These are phyloP conservation scores for Creolimax fragrantissima DNA, from an alignment of 78 protist species.

Conservation along the genomic window DNA sequence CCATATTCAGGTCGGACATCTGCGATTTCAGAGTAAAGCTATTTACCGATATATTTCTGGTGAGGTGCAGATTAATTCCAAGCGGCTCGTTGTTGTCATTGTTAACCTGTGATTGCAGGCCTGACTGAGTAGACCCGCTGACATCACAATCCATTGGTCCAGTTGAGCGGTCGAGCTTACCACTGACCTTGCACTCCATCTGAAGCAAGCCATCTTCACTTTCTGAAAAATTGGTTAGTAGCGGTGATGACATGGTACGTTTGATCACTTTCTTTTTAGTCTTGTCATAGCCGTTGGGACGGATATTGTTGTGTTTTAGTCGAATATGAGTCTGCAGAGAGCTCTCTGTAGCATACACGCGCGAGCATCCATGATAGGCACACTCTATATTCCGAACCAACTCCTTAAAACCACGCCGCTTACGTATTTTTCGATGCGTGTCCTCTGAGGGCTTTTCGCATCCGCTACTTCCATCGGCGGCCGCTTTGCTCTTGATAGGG, in stretches of 20 bases:
- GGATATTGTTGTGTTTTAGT: neutral
- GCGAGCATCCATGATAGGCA: neutral
- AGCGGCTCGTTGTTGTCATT: no score
- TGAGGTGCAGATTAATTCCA: no score
- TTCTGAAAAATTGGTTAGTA: no score
- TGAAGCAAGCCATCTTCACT: no score
- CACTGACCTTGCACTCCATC: no score
- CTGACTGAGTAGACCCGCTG: no score
- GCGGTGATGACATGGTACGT: neutral
- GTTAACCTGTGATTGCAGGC: no score
- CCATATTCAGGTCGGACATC: no score
- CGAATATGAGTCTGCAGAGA: neutral
- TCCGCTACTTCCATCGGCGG: neutral
- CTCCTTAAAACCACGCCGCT: neutral
- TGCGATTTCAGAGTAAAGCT: no score
- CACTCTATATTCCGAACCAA: neutral
- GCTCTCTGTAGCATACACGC: slow-evolving; percentile 11
- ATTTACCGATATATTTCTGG: no score
- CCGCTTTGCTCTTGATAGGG: neutral
- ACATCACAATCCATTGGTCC: no score
- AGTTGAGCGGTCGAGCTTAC: no score
- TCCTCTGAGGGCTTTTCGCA: neutral
- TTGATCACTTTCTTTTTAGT: neutral
- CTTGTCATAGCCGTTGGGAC: neutral
- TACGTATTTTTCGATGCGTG: neutral